Base-by-base conservation (phyloP, 202 grass and related monocot species). In the Bolboschoenoplectus hybrid region DNA sequence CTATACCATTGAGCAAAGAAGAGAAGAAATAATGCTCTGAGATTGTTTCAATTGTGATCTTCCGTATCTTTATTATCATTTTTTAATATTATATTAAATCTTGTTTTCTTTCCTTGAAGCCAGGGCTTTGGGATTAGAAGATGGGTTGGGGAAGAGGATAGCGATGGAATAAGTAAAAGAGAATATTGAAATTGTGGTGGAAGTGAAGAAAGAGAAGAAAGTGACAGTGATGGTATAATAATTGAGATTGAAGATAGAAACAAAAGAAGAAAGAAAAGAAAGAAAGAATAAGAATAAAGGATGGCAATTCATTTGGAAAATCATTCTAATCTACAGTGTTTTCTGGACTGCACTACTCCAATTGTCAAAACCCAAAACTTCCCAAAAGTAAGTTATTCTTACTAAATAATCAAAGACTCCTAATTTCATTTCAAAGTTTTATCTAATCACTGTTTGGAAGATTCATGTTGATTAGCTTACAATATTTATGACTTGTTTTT, bases 291-390 rank as follows among this genome's bases (percentile, higher is more conserved):
- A 8, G 57, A 41, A 71, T 62, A 41, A 17, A 74, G 1, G 32
- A 43, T 49, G 13, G 64, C 11, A 41, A 75, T 41, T 46, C 52
- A 51, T 69, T 80, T 66, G 76, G 71, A 53, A 86, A 60, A 67
- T 65, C 80, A 32, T 39, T 92, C 88, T 63, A 95, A 95, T 83
- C 81, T 93, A 10, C 74, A 81, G 17, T 87, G 67, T 43, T 93
- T 95, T 70, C 64, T 95, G 36, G 38, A 58, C 2, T 87, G 61
- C 41, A 84, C 80, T 78, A 95, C 89, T 6, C 93, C 91, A 9
- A 35, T 74, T 80, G 86, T 95, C 4, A 55, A 58, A 20, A 65
- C 84, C n/a, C 72, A 86, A 32, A 81, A 36, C 39, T 63, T 93
- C 43, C 41, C 26, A 0, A 85, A 67, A 70, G 89, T 87, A 46